Conservation (phyloP, 2,329 filamentous ascomycete species). For the Neofusicoccum kwambonambiense region DNA sequence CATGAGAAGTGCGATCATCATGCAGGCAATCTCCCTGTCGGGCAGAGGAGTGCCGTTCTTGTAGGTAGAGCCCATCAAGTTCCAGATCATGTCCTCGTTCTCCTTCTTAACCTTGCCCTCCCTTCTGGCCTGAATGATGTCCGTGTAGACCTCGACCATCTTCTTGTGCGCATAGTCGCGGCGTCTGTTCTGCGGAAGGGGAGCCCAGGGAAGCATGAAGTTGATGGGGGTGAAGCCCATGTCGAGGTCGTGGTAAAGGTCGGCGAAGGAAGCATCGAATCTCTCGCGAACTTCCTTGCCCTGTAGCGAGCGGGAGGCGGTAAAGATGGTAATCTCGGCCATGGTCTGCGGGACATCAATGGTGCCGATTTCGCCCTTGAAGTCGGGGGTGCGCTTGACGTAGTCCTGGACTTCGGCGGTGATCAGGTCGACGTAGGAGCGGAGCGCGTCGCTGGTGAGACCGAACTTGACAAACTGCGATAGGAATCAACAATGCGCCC, state of each 20-base stretch:
- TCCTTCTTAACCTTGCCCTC: slow-evolving; percentile 48
- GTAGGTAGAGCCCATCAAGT: slow-evolving; percentile 81
- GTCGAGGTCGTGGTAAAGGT: slow-evolving; percentile 84
- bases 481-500: slow-evolving; percentile 18
- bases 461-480: slow-evolving; percentile 75
- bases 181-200: slow-evolving; percentile 81
- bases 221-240: slow-evolving; percentile 89
- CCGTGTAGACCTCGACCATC: slow-evolving; percentile 77
- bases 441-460: slow-evolving; percentile 72
- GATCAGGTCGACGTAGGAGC: slow-evolving; percentile 76
- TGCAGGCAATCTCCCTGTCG: slow-evolving; percentile 81
- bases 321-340: slow-evolving; percentile 87
- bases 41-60: slow-evolving; percentile 78
- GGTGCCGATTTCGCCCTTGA: slow-evolving; percentile 67
- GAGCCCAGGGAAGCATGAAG: slow-evolving; percentile 86
- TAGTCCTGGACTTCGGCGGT: slow-evolving; percentile 71
- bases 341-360: slow-evolving; percentile 73
- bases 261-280: slow-evolving; percentile 77
- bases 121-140: slow-evolving; percentile 74
- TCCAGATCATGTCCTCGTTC: slow-evolving; percentile 81
- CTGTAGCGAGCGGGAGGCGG: slow-evolving; percentile 80
- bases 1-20: slow-evolving; percentile 94
- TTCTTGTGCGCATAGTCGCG: slow-evolving; percentile 78
- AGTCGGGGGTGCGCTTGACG: slow-evolving; percentile 64
- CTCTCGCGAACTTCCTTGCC: slow-evolving; percentile 77